These are phyloP conservation scores for Orbilia brochopaga DNA, from an alignment of 2,329 filamentous ascomycete species.

Conservation along the genomic window DNA sequence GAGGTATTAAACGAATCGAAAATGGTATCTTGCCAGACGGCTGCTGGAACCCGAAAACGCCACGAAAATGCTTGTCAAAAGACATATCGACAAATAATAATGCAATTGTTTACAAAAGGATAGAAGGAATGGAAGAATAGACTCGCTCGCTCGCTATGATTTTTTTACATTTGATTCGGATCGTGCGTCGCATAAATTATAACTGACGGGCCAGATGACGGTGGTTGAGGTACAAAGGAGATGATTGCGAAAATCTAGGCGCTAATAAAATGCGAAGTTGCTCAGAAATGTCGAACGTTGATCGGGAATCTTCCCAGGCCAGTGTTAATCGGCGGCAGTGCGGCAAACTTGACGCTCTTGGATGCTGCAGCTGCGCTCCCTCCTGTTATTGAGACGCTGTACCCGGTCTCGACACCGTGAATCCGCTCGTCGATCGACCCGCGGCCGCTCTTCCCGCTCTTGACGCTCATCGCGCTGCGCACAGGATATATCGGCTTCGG, in stretches of 20 bases:
- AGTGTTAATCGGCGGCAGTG: constrained; percentile 24
- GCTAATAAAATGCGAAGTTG: too few relatives aligned
- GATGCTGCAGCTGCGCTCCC: constrained; percentile 19
- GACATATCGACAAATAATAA: constrained; percentile 23
- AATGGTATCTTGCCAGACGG: constrained; percentile 2
- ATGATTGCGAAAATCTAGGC: not conserved
- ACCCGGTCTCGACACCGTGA: constrained; percentile 30
- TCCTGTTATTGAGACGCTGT: constrained; percentile 34
- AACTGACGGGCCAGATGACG: too few relatives aligned
- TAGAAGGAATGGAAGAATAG: not conserved
- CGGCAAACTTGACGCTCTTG: constrained; percentile 47
- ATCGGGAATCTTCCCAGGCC: constrained; percentile 14
- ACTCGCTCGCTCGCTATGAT: constrained; percentile 29
- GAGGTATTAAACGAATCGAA: not conserved
- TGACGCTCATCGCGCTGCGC: constrained; percentile 31
- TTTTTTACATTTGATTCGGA: constrained; percentile 12
- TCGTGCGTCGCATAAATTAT: constrained; percentile 1
- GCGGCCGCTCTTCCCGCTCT: constrained; percentile 11
- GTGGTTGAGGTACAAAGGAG: constrained; percentile 12
- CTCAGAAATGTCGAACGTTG: constrained; percentile 33
- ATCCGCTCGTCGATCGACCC: constrained; percentile 18
- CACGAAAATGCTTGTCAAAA: constrained; percentile 13
- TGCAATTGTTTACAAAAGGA: constrained; percentile 16
- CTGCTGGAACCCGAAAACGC: constrained; percentile 3
- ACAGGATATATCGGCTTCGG: constrained; percentile 26